These are phyloP conservation scores for Talaromyces wortmannii DNA, from an alignment of 495 filamentous ascomycete species.

Conservation along the genomic window DNA sequence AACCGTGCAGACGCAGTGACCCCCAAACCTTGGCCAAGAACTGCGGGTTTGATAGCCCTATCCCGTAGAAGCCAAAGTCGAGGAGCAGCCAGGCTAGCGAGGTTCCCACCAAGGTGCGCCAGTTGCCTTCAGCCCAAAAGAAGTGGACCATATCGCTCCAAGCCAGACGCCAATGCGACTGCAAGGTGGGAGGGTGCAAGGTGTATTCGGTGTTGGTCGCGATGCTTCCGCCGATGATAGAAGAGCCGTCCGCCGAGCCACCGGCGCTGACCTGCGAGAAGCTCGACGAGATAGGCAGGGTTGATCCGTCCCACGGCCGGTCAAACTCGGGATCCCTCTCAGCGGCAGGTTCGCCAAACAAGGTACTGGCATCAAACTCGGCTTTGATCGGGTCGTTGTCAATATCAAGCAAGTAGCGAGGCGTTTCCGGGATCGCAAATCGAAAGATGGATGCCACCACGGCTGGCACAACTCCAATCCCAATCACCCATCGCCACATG, in stretches of 20 bases:
- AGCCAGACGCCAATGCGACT: slow-evolving; percentile 35
- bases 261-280: background rate
- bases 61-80: slow-evolving; percentile 52
- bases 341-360: slow-evolving; percentile 20
- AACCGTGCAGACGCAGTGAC: slow-evolving; percentile 20
- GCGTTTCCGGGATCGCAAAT: slow-evolving; percentile 55
- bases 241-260: slow-evolving; percentile 1
- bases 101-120: slow-evolving; percentile 43
- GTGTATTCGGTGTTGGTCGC: slow-evolving; percentile 11
- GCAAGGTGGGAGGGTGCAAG: slow-evolving; percentile 29
- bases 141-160: slow-evolving; percentile 37
- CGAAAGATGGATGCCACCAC: slow-evolving; percentile 51
- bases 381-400: slow-evolving; percentile 39
- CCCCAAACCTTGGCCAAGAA: slow-evolving; percentile 26
- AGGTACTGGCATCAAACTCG: slow-evolving; percentile 37
- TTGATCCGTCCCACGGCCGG: background rate
- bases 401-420: slow-evolving; percentile 49
- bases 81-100: slow-evolving; percentile 43
- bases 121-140: slow-evolving; percentile 45
- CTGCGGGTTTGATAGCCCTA: slow-evolving; percentile 37
- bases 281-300: background rate
- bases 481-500: slow-evolving; percentile 56
- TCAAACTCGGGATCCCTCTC: background rate
- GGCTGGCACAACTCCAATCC: slow-evolving; percentile 55
- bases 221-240: slow-evolving; percentile 13